Base-by-base conservation (phyloP, 768 basidiomycete genomes). In the Boletus pseudopeckii region DNA sequence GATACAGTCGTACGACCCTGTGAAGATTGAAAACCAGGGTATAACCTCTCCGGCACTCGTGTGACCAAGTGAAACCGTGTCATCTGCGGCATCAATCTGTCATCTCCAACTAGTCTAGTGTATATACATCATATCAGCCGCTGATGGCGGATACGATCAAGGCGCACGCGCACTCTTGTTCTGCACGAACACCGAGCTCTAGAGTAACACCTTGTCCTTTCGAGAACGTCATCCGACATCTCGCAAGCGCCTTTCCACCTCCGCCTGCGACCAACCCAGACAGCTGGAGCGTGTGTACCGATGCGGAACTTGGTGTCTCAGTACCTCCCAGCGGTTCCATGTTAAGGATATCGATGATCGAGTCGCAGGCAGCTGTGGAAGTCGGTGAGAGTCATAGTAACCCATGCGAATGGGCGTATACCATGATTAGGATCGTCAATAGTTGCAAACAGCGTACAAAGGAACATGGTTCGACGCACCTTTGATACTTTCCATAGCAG, bases 261-360 rank as follows among this genome's bases (percentile, higher is more conserved):
- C 94, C 94, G 32, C 96, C 95, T 24, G 81, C 79, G 17, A 97
- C 88, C 58, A 98, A 65, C 41, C 97, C 97, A 15, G 94, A 92
- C 40, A 99, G 71, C 65, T 96, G 95, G 50, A 99, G 80, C 28
- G 95, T 96, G 72, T 99, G 97, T 45, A 98, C 89, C 4, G 93
- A 86, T 9, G 85, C 77, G 26, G 90, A 90, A 18, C 84, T 75
- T 0, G 96, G 92, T 8, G 73, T 70, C 69, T 98, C 92, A 5
- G 89, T 86, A 13, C 97, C 97, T 57, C 96, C 96, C 17, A 99
- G 76, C 7, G 97, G 82, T 65, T 98, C 93, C 96, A 99, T 98
- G 68, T 92, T 89, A 57, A 98, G 85, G 30, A 98, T 89, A 66
- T 97, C 95, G 62, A 95, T 83, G 63, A 98, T 88, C 26, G 96